Percentiles rank a stretch among this genome's conserved stretches.
Conservation (phyloP, 129 eudicot genomes). For the Saposhnikovia divaricata region DNA sequence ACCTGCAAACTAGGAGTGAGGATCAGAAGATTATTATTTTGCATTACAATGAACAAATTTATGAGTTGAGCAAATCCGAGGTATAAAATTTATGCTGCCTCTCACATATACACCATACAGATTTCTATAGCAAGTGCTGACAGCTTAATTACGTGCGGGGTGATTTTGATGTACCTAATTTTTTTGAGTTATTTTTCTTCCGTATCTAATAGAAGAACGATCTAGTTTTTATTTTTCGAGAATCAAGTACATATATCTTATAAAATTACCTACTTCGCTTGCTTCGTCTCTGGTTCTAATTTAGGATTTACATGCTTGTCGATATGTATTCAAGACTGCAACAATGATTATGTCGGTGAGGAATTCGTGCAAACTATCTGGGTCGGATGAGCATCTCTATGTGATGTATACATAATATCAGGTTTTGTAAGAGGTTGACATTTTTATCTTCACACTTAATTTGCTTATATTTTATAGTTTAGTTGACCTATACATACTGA, state of each 20-base stretch:
- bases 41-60: too few relatives aligned
- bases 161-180: neutral
- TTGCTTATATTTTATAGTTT: neutral
- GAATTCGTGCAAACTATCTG: neutral
- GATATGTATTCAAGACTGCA: constrained; percentile 6
- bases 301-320: neutral
- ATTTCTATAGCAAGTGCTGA: too few relatives aligned
- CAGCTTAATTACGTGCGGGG: neutral
- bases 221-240: neutral
- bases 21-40: too few relatives aligned
- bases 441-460: neutral
- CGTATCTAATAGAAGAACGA: neutral
- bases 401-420: neutral
- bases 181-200: neutral
- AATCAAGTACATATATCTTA: neutral
- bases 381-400: constrained; percentile 2
- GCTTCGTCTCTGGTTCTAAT: neutral
- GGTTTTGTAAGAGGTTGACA: neutral
- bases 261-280: neutral
- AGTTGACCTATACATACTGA: neutral
- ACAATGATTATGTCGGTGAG: neutral
- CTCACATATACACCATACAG: too few relatives aligned
- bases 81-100: too few relatives aligned
- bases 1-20: too few relatives aligned
- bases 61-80: too few relatives aligned